A percentile compares a stretch with the other conserved stretches of the same genome.
Evolutionary conservation across 1,139 yeast genomes (phyloP).

Genomic region (Saccharomyces hybrid): DNA sequence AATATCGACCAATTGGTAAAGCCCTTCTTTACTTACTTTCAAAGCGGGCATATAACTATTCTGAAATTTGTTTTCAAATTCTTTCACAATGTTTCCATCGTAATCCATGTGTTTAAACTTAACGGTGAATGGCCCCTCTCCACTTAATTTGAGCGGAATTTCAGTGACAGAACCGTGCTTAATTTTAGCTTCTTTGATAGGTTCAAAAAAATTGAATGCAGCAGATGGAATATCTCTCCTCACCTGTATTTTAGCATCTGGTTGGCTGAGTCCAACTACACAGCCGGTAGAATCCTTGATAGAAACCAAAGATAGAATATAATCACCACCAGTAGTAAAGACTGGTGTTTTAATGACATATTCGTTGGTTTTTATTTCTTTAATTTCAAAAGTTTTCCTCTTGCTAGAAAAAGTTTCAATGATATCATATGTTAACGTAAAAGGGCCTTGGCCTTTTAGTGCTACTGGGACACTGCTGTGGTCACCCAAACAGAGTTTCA

Average conservation of each 20-base stretch:
- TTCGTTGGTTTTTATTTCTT: conserved; percentile 37
- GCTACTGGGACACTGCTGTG: conserved; percentile 42
- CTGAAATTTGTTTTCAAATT: conserved; percentile 26
- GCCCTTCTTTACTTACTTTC: conserved; percentile 50
- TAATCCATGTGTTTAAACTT: conserved; percentile 34
- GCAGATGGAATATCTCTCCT: conserved; percentile 60
- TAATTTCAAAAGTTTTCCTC: conserved; percentile 37
- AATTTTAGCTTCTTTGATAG: conserved; percentile 34
- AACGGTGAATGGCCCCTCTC: conserved; percentile 44
- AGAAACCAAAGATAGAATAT: conserved; percentile 52
- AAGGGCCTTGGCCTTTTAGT: conserved; percentile 76
- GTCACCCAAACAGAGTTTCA: conserved; percentile 41
- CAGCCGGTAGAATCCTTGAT: conserved; percentile 71
- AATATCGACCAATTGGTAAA: conserved; percentile 50
- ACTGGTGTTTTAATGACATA: conserved; percentile 46
- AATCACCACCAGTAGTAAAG: conserved; percentile 60
- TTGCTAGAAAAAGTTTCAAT: conserved; percentile 42
- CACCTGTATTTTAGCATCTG: conserved; percentile 53
- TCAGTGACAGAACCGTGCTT: conserved; percentile 55
- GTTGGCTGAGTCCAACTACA: conserved; percentile 53
- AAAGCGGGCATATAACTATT: conserved; percentile 37
- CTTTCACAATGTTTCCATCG: conserved; percentile 26
- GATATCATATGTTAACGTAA: conserved; percentile 60
- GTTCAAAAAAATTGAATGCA: conserved; percentile 35
- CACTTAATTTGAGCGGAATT: conserved; percentile 51